Evolutionary conservation across 2,329 filamentous ascomycete species (phyloP).

Genomic region (Aureobasidium melanogenum): DNA sequence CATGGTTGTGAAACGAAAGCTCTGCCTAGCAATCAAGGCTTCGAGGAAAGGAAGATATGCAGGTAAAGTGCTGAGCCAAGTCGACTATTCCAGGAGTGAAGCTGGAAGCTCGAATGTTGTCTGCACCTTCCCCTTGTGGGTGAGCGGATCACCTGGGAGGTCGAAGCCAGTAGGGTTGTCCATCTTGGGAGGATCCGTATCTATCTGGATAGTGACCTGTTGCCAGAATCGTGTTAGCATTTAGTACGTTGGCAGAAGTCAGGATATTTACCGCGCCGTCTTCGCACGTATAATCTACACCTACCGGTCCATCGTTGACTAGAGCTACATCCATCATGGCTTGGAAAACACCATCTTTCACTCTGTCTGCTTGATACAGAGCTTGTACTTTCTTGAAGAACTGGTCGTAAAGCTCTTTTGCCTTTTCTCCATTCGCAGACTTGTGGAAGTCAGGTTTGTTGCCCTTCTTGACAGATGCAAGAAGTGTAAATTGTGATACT

Average conservation of each 20-base stretch:
- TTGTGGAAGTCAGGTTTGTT: conserved; percentile 93
- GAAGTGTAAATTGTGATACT: conserved; percentile 96
- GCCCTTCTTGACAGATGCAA: conserved; percentile 90
- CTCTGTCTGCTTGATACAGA: conserved; percentile 61
- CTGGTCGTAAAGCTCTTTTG: conserved; percentile 70
- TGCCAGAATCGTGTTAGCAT: conserved; percentile 9
- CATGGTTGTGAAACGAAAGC: not conserved
- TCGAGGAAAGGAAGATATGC: not conserved
- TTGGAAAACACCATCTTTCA: conserved; percentile 94
- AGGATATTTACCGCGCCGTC: conserved; percentile 46
- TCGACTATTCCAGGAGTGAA: conserved; percentile 25
- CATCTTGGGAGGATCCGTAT: conserved; percentile 37
- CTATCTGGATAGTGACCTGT: conserved; percentile 42
- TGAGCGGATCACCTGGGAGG: conserved; percentile 20
- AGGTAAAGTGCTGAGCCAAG: not conserved
- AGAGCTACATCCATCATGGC: conserved; percentile 98
- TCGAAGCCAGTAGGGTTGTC: conserved; percentile 24
- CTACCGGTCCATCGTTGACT: conserved; percentile 74
- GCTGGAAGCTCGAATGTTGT: conserved; percentile 28
- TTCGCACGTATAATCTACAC: conserved; percentile 49
- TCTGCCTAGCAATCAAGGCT: not conserved
- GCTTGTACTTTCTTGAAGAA: conserved; percentile 71
- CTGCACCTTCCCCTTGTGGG: conserved; percentile 24
- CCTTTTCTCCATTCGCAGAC: conserved; percentile 68
- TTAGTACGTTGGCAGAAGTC: conserved; percentile 12